A percentile compares a stretch with the other conserved stretches of the same genome.
These are phyloP conservation scores for Ophiosphaerella herpotricha DNA, from an alignment of 2,329 filamentous ascomycete species.

Conservation along the genomic window DNA sequence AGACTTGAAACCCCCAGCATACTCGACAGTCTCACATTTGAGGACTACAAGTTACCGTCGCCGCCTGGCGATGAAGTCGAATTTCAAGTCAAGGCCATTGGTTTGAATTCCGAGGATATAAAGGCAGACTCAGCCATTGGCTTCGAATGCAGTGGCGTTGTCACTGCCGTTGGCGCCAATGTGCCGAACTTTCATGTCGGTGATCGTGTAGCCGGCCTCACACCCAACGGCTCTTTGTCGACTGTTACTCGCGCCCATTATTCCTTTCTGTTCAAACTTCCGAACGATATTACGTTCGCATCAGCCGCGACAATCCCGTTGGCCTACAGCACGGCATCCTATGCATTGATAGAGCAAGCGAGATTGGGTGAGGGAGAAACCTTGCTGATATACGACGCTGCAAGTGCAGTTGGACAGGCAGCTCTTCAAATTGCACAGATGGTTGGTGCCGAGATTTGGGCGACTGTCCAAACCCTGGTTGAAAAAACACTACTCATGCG, in stretches of 20 bases:
- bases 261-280: conserved; percentile 23
- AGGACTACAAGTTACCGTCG: conserved; percentile 14
- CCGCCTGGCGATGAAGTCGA: conserved; percentile 34
- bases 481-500: conserved; percentile 26
- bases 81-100: conserved; percentile 40
- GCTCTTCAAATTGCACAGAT: conserved; percentile 29
- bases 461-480: conserved; percentile 28
- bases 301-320: conserved; percentile 26
- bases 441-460: conserved; percentile 26
- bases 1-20: conserved; percentile 16
- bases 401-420: conserved; percentile 36
- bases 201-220: conserved; percentile 30
- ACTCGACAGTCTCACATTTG: conserved; percentile 22
- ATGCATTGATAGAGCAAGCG: conserved; percentile 36
- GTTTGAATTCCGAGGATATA: conserved; percentile 14
- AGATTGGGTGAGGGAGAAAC: conserved; percentile 38
- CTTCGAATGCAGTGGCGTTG: conserved; percentile 20
- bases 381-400: conserved; percentile 36
- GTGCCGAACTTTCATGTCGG: conserved; percentile 25
- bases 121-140: conserved; percentile 1
- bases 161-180: conserved; percentile 11
- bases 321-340: conserved; percentile 27
- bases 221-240: conserved; percentile 21
- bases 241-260: conserved; percentile 22
- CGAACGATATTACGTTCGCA: conserved; percentile 28